These are phyloP conservation scores for Evansstolkia leycettana DNA, from an alignment of 495 filamentous ascomycete genomes.

Conservation along the genomic window DNA sequence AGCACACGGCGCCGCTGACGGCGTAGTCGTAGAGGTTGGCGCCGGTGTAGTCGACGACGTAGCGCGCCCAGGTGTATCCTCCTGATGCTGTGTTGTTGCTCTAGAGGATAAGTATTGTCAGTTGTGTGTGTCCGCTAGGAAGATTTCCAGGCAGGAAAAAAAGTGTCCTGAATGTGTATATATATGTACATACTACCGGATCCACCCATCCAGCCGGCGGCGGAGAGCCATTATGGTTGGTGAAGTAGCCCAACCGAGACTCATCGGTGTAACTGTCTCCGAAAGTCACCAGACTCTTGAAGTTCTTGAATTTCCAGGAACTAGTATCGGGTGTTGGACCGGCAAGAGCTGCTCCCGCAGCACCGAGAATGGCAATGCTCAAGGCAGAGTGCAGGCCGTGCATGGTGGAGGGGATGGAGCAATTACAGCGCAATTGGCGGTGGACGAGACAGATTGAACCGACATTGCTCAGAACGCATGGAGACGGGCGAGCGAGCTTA, in stretches of 20 bases:
- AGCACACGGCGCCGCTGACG: slow-evolving; percentile 56
- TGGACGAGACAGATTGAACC: too few species aligned
- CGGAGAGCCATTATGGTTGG: slow-evolving; percentile 38
- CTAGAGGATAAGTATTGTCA: slow-evolving; percentile 4
- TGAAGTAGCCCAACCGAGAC: slow-evolving; percentile 47
- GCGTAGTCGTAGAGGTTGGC: slow-evolving; percentile 62
- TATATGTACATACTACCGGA: slow-evolving; percentile 23
- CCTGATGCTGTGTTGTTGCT: slow-evolving; percentile 42
- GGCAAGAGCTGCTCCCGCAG: too few species aligned
- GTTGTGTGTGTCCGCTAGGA: too few species aligned
- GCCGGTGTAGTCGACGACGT: slow-evolving; percentile 40
- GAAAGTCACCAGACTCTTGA: slow-evolving; percentile 45
- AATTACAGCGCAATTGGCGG: too few species aligned
- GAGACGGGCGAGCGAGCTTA: too few species aligned
- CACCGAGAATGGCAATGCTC: too few species aligned
- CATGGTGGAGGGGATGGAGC: too few species aligned
- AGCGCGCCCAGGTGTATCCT: slow-evolving; percentile 57
- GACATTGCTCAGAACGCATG: too few species aligned
- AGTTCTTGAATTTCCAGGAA: slow-evolving; percentile 27
- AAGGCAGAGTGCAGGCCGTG: too few species aligned
- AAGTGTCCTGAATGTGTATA: too few species aligned
- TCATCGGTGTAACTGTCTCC: slow-evolving; percentile 72
- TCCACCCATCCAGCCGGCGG: slow-evolving; percentile 48
- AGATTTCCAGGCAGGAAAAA: too few species aligned
- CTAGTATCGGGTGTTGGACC: too few species aligned